Percentiles rank a stretch among this genome's conserved stretches.
Evolutionary conservation across 1,284 basidiomycete species (phyloP).

Genomic region (Ustilago curta): DNA sequence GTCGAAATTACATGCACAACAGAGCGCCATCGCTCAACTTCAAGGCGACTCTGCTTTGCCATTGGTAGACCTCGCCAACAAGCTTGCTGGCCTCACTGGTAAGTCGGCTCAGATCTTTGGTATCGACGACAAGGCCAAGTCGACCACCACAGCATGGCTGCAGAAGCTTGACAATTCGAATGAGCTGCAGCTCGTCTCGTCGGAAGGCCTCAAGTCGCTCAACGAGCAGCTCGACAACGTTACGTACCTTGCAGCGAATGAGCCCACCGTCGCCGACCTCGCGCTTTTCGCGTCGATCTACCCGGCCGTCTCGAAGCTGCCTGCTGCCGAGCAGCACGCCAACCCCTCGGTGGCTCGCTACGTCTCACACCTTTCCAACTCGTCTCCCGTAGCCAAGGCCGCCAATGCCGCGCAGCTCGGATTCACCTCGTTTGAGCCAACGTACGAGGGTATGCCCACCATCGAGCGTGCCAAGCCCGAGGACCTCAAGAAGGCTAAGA

Average conservation of each 20-base stretch:
- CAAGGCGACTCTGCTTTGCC: slow-evolving; percentile 44
- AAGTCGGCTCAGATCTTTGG: slow-evolving; percentile 49
- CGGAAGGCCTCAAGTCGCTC: slow-evolving; percentile 58
- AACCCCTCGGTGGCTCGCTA: slow-evolving; percentile 66
- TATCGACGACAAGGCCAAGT: slow-evolving; percentile 43
- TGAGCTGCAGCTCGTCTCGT: slow-evolving; percentile 47
- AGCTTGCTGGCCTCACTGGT: slow-evolving; percentile 42
- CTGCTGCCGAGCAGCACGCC: slow-evolving; percentile 61
- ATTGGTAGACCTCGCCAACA: slow-evolving; percentile 44
- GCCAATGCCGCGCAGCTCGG: slow-evolving; percentile 47
- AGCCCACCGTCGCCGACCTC: slow-evolving; percentile 65
- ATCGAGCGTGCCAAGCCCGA: slow-evolving; percentile 59
- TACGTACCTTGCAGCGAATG: slow-evolving; percentile 61
- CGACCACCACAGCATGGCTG: slow-evolving; percentile 40
- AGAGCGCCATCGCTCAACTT: slow-evolving; percentile 49
- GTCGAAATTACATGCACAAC: slow-evolving; percentile 16
- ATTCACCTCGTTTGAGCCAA: slow-evolving; percentile 60
- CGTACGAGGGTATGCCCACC: slow-evolving; percentile 64
- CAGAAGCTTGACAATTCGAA: slow-evolving; percentile 43
- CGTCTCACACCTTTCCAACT: slow-evolving; percentile 65
- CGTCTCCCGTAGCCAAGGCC: slow-evolving; percentile 45
- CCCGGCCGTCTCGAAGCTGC: slow-evolving; percentile 59
- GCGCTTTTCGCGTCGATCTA: slow-evolving; percentile 66
- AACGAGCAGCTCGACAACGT: slow-evolving; percentile 54
- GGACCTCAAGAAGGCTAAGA: slow-evolving; percentile 57